A percentile compares a stretch with the other conserved stretches of the same genome.
Conservation (phyloP, 257 asterid species). For the Solanum pinnatisectum region DNA sequence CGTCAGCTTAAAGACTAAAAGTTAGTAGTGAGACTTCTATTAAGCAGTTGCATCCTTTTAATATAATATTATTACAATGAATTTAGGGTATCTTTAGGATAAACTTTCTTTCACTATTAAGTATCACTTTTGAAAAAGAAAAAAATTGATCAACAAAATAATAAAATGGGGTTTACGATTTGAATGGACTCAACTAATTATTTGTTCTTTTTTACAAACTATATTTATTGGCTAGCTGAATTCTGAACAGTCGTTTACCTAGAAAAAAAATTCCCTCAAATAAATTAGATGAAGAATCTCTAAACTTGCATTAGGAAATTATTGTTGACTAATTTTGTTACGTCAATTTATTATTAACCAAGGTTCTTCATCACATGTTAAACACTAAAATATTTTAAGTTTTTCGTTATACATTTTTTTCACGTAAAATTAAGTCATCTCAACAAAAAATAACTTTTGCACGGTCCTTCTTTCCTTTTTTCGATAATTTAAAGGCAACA, state of each 20-base stretch:
- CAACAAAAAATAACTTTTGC: background rate
- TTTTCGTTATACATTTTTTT: background rate
- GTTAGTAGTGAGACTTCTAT: background rate
- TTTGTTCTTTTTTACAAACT: background rate
- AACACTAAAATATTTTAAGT: background rate
- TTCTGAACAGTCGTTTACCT: background rate
- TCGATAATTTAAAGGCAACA: background rate
- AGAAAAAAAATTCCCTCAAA: background rate
- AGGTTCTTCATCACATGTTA: background rate
- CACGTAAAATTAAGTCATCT: background rate
- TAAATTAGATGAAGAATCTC: background rate
- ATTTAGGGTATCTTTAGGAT: background rate
- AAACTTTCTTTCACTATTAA: background rate
- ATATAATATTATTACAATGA: background rate
- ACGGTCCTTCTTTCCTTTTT: background rate
- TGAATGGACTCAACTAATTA: background rate
- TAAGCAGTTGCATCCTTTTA: background rate
- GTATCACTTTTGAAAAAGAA: background rate
- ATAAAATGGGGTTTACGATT: background rate
- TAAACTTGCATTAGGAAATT: background rate
- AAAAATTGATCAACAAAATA: background rate
- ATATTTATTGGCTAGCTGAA: background rate
- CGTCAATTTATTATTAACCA: background rate
- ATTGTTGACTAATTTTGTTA: background rate
- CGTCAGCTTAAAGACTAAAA: background rate